These are phyloP conservation scores for Plasmodium cynomolgi DNA, from an alignment of 169 alveolate genomes.

Conservation along the genomic window DNA sequence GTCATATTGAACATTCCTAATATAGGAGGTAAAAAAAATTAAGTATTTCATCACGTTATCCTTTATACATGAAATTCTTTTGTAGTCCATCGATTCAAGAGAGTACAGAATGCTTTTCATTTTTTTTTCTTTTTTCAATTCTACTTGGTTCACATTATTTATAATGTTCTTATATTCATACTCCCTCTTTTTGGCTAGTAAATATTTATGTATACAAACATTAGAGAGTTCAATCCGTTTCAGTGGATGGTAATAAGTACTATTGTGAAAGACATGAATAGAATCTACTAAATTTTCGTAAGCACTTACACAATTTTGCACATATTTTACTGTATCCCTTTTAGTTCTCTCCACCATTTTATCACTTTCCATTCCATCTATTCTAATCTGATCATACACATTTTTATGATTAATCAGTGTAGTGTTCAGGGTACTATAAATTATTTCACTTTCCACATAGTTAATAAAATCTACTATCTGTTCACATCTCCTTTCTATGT, in stretches of 20 bases:
- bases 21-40: constrained; percentile 65
- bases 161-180: constrained; percentile 58
- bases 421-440: constrained; percentile 42
- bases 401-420: constrained; percentile 43
- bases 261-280: constrained; percentile 52
- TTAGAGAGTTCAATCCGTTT: constrained; percentile 62
- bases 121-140: constrained; percentile 47
- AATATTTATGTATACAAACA: constrained; percentile 42
- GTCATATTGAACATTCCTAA: constrained; percentile 62
- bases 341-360: constrained; percentile 30
- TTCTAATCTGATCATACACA: constrained; percentile 52
- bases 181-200: constrained; percentile 61
- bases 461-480: constrained; percentile 63
- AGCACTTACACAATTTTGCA: constrained; percentile 41
- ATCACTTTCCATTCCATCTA: constrained; percentile 60
- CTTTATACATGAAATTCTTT: constrained; percentile 63
- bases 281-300: constrained; percentile 33
- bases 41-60: constrained; percentile 62
- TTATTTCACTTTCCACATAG: constrained; percentile 44
- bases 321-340: constrained; percentile 39
- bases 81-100: constrained; percentile 61
- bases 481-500: constrained; percentile 64
- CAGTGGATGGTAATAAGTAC: constrained; percentile 45
- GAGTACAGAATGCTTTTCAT: constrained; percentile 52
- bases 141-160: constrained; percentile 41